Evolutionary conservation across 2,329 filamentous ascomycete species (phyloP), one percentile per base, ranked within the genome.

Genomic region (Trichoderma citrinoviride): DNA sequence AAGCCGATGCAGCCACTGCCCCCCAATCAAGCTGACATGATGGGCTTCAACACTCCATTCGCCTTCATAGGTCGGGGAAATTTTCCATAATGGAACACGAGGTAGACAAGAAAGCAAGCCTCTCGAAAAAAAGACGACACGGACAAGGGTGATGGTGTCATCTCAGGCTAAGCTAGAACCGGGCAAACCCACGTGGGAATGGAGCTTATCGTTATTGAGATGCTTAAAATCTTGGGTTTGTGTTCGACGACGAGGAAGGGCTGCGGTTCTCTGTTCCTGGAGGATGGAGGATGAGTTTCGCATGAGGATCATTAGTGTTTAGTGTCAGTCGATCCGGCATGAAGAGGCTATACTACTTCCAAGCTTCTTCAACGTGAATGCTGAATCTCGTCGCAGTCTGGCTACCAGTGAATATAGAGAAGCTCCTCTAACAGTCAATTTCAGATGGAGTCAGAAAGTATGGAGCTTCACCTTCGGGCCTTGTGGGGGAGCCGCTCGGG

Each of bases 101-200:
- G n/a, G 10, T 37, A 37, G 33, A 12, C 33, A 37, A 14, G 25
- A 7, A 8, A 57, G 37, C 1, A 50, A 17, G 61, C 46, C 53
- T 56, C 61, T 33, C 17, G 12, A 6, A 10, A 33, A 33, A 54
- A 65, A 61, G n/a, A 54, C 56, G 56, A 41, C 40, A 65, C 8
- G 47, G 43, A 21, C 46, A 54, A 46, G 57, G 47, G 46, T n/a
- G 44, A 65, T 65, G 63, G 63, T 65, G 63, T 65, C 41, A 65
- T 65, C 3, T 43, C 19, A 43, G 21, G 33, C 61, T 64, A 64
- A 21, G 14, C 63, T 41, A 12, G 15, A 65, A 54, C 2, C 6
- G 25, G 55, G n/a, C 23, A 40, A 57, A 43, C 25, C 43, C 43
- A 56, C 43, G 61, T 64, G 61, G 60, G 41, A 55, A 47, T 49